phyloP scores from a whole-genome alignment of 2,329 filamentous ascomycete species.

The Penicillium sp. region DNA sequence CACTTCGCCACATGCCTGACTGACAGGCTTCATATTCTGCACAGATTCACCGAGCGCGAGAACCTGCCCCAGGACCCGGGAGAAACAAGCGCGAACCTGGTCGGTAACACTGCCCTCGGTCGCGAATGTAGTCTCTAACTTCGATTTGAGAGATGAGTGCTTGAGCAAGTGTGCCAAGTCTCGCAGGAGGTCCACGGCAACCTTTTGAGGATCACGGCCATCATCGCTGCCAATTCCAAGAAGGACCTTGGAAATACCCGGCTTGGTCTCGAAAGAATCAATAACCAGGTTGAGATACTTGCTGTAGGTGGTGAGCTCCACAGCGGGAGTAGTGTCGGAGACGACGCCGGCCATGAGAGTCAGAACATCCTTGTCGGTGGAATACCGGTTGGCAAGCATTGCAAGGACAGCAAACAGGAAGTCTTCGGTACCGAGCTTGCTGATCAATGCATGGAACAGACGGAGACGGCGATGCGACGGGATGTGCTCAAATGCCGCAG shows the following conservation, averaged over 20 bases:
- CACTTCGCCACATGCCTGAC: conserved; percentile 56
- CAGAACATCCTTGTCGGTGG: conserved; percentile 66
- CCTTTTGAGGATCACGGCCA: conserved; percentile 46
- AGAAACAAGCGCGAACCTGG: conserved; percentile 66
- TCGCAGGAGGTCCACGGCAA: conserved; percentile 42
- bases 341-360: conserved; percentile 73
- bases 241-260: conserved; percentile 66
- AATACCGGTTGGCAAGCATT: conserved; percentile 87
- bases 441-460: conserved; percentile 77
- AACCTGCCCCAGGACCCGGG: conserved; percentile 61
- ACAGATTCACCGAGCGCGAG: conserved; percentile 59
- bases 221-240: conserved; percentile 55
- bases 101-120: conserved; percentile 51
- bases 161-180: conserved; percentile 40
- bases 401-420: conserved; percentile 83
- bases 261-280: conserved; percentile 72
- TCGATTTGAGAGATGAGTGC: conserved; percentile 40
- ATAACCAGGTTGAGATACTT: conserved; percentile 70
- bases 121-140: conserved; percentile 37
- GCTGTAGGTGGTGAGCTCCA: conserved; percentile 70
- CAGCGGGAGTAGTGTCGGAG: conserved; percentile 64
- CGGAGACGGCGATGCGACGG: conserved; percentile 77
- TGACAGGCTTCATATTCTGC: conserved; percentile 34
- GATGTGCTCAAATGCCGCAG: conserved; percentile 93
- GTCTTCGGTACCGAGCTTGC: conserved; percentile 78